These are phyloP conservation scores for Astrephomene gubernaculifera DNA, from an alignment of 139 green algal species.

Conservation along the genomic window DNA sequence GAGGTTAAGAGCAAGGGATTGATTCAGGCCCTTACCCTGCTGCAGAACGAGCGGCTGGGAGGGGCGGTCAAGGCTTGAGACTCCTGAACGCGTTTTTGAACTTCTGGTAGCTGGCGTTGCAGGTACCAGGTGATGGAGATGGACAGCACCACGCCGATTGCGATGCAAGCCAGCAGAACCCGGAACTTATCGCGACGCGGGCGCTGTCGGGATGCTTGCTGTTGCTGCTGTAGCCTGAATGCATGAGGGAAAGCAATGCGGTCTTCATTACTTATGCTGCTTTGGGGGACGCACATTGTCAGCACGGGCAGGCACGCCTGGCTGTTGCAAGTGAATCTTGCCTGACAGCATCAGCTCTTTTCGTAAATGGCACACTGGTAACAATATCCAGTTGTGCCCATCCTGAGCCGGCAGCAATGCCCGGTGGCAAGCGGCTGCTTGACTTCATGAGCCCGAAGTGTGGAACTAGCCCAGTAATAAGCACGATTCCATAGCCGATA, in stretches of 20 bases:
- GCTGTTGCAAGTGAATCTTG: background rate
- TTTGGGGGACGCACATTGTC: no score
- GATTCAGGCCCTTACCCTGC: background rate
- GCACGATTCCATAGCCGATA: no score
- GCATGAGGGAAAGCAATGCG: background rate
- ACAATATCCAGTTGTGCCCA: background rate
- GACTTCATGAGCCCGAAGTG: conserved; percentile 12
- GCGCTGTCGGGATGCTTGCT: background rate
- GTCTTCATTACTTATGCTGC: no score
- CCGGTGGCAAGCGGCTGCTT: background rate
- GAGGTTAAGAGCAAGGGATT: background rate
- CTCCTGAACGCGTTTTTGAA: background rate
- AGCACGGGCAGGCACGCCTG: background rate
- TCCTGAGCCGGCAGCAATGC: background rate
- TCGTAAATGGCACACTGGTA: conserved; percentile 1
- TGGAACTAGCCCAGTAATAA: no score
- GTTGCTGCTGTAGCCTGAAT: background rate
- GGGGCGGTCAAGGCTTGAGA: conserved; percentile 5
- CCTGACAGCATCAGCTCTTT: background rate
- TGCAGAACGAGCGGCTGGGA: conserved; percentile 33
- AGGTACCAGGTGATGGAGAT: background rate
- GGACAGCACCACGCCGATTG: background rate
- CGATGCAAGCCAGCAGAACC: background rate
- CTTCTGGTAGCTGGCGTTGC: background rate
- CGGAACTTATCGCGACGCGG: background rate